phyloP scores from a whole-genome alignment of 345 rosid species.

The Moricandia moricandioides region DNA sequence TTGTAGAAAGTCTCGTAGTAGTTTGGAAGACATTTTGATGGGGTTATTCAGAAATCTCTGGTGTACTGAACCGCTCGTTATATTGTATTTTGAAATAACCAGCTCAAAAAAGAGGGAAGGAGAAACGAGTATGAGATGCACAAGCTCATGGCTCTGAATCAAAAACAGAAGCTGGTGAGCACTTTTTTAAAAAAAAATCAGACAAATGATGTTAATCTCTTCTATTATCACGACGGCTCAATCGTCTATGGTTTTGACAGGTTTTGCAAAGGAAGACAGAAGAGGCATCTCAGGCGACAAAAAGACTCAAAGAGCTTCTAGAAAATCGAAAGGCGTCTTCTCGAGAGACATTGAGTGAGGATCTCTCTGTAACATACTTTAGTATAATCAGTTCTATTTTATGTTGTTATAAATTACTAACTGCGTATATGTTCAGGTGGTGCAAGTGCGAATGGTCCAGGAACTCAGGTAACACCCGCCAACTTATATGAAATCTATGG shows the following conservation, averaged over 20 bases:
- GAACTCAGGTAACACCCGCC: constrained; percentile 67
- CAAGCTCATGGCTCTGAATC: constrained; percentile 89
- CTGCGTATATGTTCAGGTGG: constrained; percentile 38
- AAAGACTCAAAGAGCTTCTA: constrained; percentile 87
- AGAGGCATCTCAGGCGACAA: constrained; percentile 95
- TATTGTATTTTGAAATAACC: constrained; percentile 14
- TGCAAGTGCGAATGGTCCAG: constrained; percentile 65
- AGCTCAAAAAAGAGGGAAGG: constrained; percentile 98
- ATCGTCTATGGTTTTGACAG: constrained; percentile 36
- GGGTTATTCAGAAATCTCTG: neutral
- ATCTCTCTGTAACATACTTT: constrained; percentile 14
- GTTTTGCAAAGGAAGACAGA: constrained; percentile 96
- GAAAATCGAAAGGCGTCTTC: constrained; percentile 81
- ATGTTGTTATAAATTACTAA: constrained; percentile 7
- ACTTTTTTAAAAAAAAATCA: constrained; percentile 16
- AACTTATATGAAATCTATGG: constrained; percentile 15
- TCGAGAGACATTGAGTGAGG: constrained; percentile 54
- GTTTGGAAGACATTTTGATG: neutral
- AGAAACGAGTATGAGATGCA: constrained; percentile 98
- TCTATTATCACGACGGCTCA: constrained; percentile 3
- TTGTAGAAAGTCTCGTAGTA: neutral
- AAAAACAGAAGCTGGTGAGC: constrained; percentile 90
- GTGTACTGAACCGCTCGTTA: neutral
- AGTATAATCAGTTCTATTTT: constrained; percentile 8
- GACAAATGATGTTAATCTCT: neutral